A percentile compares a stretch with the other conserved stretches of the same genome.
Evolutionary conservation across 2,329 filamentous ascomycete genomes (phyloP).

Genomic region (Colletotrichum lupini): DNA sequence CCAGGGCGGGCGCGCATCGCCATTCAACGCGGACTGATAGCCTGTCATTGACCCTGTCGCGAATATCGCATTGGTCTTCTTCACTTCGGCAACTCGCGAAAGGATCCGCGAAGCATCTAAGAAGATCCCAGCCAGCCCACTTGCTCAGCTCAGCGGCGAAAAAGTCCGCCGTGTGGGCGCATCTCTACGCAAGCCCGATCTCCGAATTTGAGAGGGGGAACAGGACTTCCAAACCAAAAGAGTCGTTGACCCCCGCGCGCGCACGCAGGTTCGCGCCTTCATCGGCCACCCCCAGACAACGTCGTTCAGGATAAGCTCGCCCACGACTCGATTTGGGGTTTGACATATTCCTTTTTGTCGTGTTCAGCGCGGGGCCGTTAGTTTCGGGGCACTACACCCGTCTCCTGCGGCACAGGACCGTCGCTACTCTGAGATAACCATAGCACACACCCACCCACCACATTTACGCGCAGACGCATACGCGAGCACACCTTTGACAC

Average conservation of each 20-base stretch:
- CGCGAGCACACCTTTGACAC: not conserved
- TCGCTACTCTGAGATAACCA: not conserved
- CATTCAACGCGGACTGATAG: not conserved
- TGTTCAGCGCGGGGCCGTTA: constrained; percentile 2
- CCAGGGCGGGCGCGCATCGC: not conserved
- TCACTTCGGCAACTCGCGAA: not conserved
- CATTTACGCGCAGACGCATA: not conserved
- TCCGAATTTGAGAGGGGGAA: not conserved
- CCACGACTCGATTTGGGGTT: not conserved
- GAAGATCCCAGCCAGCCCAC: not conserved
- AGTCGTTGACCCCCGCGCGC: not conserved
- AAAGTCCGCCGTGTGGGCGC: not conserved
- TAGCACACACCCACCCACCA: constrained; percentile 5
- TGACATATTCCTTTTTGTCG: not conserved
- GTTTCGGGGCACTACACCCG: constrained; percentile 10
- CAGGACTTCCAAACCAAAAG: not conserved
- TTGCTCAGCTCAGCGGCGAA: not conserved
- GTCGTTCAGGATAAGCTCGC: not conserved
- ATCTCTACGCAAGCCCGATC: constrained; percentile 9
- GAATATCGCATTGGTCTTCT: not conserved
- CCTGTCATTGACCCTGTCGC: not conserved
- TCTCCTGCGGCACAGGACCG: constrained; percentile 2
- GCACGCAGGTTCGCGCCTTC: not conserved
- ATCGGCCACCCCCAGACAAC: not conserved
- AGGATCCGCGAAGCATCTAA: not conserved